These are phyloP conservation scores for Metschnikowia borealis DNA, from an alignment of 805 yeast genomes.

Conservation along the genomic window DNA sequence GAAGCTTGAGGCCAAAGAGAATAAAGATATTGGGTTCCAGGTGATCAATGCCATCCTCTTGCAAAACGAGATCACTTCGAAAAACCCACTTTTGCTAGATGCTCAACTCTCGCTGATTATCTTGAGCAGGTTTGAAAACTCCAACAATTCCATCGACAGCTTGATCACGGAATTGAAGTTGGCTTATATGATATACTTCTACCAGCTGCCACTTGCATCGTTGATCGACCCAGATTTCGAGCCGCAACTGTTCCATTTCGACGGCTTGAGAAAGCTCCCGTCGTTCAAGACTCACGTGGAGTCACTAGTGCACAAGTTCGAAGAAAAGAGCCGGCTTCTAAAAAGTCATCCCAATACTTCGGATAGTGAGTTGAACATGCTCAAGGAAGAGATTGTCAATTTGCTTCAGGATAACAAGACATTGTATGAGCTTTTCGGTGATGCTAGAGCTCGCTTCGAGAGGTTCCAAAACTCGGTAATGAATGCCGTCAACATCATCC, in stretches of 20 bases:
- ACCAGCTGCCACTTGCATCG: slow-evolving; percentile 33
- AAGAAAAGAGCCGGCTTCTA: slow-evolving; percentile 1
- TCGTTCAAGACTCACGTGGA: slow-evolving; percentile 37
- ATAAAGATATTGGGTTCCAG: slow-evolving; percentile 30
- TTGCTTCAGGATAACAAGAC: slow-evolving; percentile 17
- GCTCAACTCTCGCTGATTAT: slow-evolving; percentile 26
- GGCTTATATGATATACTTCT: slow-evolving; percentile 38
- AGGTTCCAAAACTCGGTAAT: slow-evolving; percentile 25
- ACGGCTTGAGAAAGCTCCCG: slow-evolving; percentile 29
- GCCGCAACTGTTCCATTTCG: slow-evolving; percentile 16
- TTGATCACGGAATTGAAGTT: slow-evolving; percentile 36
- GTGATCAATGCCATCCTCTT: slow-evolving; percentile 33
- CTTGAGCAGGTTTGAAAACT: slow-evolving; percentile 31
- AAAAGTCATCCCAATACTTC: background rate
- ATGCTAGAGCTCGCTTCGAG: slow-evolving; percentile 19
- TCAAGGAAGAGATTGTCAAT: slow-evolving; percentile 5
- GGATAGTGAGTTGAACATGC: background rate
- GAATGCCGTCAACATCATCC: slow-evolving; percentile 24
- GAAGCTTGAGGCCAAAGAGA: slow-evolving; percentile 31
- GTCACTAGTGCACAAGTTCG: slow-evolving; percentile 10
- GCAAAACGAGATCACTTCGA: slow-evolving; percentile 20
- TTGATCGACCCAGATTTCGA: slow-evolving; percentile 16
- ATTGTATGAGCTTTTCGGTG: slow-evolving; percentile 14
- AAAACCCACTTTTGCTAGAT: slow-evolving; percentile 22
- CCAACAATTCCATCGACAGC: slow-evolving; percentile 40